phyloP scores from a whole-genome alignment of 2,329 filamentous ascomycete species.

The Neurospora sp. region DNA sequence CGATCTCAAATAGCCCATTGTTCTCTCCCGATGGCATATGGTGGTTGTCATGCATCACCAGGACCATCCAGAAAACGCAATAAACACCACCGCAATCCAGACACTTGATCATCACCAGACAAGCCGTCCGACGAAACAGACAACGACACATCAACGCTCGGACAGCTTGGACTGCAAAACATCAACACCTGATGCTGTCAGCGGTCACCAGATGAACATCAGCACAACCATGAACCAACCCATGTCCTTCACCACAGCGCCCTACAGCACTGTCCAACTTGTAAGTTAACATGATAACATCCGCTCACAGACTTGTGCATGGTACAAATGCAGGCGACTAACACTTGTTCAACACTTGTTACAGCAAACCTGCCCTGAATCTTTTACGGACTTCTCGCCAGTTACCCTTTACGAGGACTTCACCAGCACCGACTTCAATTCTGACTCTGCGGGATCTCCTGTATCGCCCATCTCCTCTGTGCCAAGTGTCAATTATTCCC shows the following conservation, averaged over 20 bases:
- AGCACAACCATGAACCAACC: background rate
- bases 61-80: background rate
- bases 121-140: background rate
- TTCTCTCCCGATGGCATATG: background rate
- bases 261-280: background rate
- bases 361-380: background rate
- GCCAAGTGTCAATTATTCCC: slow-evolving; percentile 19
- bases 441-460: slow-evolving; percentile 27
- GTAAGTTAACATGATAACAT: background rate
- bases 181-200: background rate
- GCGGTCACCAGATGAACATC: background rate
- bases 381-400: slow-evolving; percentile 16
- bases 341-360: background rate
- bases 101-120: background rate
- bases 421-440: slow-evolving; percentile 22
- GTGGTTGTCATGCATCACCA: background rate
- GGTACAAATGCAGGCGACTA: background rate
- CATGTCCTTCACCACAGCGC: background rate
- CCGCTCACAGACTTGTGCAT: background rate
- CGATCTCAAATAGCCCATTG: background rate
- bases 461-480: slow-evolving; percentile 22
- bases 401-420: slow-evolving; percentile 22
- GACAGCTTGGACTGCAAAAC: background rate
- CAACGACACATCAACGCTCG: background rate
- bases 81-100: background rate